Percentiles rank a stretch among this genome's conserved stretches.
Conservation (phyloP, 371 early-diverging fungal species). For the Coemansia sp. region DNA sequence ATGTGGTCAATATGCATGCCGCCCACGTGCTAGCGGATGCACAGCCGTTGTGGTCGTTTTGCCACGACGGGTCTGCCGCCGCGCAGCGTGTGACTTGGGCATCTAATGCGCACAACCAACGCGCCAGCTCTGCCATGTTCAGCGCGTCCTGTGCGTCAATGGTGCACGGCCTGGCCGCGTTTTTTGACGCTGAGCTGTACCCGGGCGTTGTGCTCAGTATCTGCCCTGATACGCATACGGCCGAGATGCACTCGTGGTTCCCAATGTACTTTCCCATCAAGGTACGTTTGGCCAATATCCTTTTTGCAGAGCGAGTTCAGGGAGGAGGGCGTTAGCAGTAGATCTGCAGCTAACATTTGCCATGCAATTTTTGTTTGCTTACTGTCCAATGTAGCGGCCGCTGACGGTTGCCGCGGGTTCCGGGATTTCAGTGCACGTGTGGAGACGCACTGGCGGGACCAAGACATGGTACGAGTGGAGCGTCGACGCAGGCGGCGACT, state of each 20-base stretch:
- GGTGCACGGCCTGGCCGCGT: slow-evolving; percentile 93
- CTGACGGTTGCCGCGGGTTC: slow-evolving; percentile 63
- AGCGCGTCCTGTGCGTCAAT: slow-evolving; percentile 57
- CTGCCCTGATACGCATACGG: slow-evolving; percentile 79
- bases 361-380: background rate
- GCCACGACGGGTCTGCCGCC: slow-evolving; percentile 61
- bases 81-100: background rate
- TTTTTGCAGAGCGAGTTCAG: background rate
- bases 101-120: slow-evolving; percentile 25
- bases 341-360: background rate
- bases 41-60: slow-evolving; percentile 77
- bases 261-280: slow-evolving; percentile 90
- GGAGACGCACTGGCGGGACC: slow-evolving; percentile 72
- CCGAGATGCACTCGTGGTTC: slow-evolving; percentile 96
- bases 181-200: slow-evolving; percentile 88
- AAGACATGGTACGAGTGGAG: slow-evolving; percentile 97
- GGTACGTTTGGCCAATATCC: slow-evolving; percentile 28
- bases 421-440: slow-evolving; percentile 71
- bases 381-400: slow-evolving; percentile 56
- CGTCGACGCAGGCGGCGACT: slow-evolving; percentile 25
- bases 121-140: slow-evolving; percentile 52
- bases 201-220: slow-evolving; percentile 82
- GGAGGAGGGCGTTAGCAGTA: background rate
- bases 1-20: slow-evolving; percentile 88
- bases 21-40: slow-evolving; percentile 67